Conservation (phyloP, 164 flowering plant genomes). For the Kalanchoe fedtschenkoi region DNA sequence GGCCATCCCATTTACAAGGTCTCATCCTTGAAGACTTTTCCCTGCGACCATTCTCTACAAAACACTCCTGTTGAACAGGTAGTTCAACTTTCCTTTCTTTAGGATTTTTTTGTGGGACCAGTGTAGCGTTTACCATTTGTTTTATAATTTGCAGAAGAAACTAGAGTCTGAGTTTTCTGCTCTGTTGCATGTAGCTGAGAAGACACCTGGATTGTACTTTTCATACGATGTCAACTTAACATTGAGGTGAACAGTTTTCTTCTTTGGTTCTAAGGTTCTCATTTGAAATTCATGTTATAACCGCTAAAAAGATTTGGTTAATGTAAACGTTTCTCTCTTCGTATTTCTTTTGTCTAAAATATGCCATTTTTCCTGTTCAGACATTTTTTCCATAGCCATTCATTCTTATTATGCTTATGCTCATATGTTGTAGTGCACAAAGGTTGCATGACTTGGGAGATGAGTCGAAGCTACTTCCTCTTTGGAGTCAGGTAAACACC, state of each 20-base stretch:
- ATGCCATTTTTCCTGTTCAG: not conserved
- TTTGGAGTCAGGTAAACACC: constrained; percentile 99
- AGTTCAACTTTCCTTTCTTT: not conserved
- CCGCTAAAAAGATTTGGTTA: not conserved
- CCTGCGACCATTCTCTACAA: constrained; percentile 70
- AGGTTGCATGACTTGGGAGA: constrained; percentile 68
- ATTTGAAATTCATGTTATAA: not conserved
- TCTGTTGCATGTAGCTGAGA: constrained; percentile 75
- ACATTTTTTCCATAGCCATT: not conserved
- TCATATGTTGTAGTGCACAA: constrained; percentile 50
- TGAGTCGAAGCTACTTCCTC: constrained; percentile 84
- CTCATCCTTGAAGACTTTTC: constrained; percentile 61
- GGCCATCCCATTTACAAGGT: constrained; percentile 81
- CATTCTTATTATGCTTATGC: constrained; percentile 9
- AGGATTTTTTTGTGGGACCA: not conserved
- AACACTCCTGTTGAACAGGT: constrained; percentile 74
- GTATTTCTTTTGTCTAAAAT: not conserved
- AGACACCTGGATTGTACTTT: constrained; percentile 73
- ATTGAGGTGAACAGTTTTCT: constrained; percentile 40
- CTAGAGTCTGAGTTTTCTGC: constrained; percentile 72
- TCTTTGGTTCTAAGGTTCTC: not conserved
- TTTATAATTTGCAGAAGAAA: constrained; percentile 59
- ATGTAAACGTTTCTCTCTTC: not conserved
- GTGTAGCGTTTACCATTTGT: not conserved
- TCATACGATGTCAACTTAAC: constrained; percentile 87